A percentile compares a stretch with the other conserved stretches of the same genome.
phyloP scores from a whole-genome alignment of 139 green algal species.

The Chlorella sp. region DNA sequence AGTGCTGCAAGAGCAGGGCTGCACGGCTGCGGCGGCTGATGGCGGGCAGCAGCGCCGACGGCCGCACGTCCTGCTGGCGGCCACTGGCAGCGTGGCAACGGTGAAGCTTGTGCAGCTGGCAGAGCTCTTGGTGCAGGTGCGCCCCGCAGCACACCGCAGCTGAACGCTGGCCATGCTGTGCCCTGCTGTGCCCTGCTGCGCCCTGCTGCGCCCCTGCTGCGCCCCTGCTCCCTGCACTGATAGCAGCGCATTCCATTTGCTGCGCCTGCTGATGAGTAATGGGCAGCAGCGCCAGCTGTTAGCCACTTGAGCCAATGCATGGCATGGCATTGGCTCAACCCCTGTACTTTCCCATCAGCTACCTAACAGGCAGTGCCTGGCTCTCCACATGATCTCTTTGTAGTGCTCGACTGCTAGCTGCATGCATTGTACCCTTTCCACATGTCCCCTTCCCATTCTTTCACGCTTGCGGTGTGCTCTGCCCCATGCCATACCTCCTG shows the following conservation, averaged over 20 bases:
- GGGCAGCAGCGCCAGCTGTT: too few relatives aligned
- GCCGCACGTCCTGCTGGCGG: conserved; percentile 64
- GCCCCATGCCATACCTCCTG: not conserved
- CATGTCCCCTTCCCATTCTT: too few relatives aligned
- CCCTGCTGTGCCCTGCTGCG: not conserved
- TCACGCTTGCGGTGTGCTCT: not conserved
- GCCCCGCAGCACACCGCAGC: not conserved
- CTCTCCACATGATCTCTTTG: not conserved
- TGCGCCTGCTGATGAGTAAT: not conserved
- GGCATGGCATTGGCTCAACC: not conserved
- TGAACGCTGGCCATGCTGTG: not conserved
- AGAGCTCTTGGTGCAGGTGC: conserved; percentile 47
- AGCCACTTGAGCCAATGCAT: too few relatives aligned
- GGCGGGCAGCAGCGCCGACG: not conserved
- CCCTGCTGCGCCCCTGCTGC: not conserved
- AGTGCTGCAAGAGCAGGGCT: conserved; percentile 36
- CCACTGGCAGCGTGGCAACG: conserved; percentile 78
- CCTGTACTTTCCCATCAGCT: too few relatives aligned
- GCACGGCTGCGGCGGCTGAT: not conserved
- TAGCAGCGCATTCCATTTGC: not conserved
- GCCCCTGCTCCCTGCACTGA: not conserved
- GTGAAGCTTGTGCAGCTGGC: conserved; percentile 74
- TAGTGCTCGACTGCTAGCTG: not conserved
- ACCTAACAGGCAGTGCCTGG: too few relatives aligned
- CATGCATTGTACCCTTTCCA: too few relatives aligned